Conservation (phyloP, 2,329 filamentous ascomycete species). For the Pseudogymnoascus sp. region DNA sequence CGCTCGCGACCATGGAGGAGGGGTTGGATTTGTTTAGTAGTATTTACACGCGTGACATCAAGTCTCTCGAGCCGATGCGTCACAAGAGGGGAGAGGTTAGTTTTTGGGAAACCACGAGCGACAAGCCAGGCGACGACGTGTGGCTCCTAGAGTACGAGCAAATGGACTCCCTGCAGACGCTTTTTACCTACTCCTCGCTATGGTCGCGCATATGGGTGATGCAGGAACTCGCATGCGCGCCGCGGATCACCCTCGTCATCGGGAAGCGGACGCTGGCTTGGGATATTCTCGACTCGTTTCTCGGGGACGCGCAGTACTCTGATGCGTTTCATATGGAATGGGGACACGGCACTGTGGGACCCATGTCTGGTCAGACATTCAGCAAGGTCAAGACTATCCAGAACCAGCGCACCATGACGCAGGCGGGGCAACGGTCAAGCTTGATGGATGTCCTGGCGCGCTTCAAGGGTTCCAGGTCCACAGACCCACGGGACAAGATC, state of each 20-base stretch:
- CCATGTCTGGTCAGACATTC: background rate
- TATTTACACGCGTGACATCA: conserved; percentile 2
- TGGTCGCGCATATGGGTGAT: conserved; percentile 19
- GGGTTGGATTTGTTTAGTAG: background rate
- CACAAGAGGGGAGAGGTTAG: background rate
- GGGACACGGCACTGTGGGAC: background rate
- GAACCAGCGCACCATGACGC: background rate
- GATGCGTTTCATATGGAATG: conserved; percentile 12
- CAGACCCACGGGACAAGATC: conserved; percentile 19
- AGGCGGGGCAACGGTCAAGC: conserved; percentile 4
- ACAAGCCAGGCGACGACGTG: background rate
- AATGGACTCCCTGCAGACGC: background rate
- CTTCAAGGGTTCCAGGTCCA: conserved; percentile 15
- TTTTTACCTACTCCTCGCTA: background rate
- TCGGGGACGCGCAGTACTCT: background rate
- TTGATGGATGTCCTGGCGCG: conserved; percentile 20
- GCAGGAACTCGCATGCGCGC: conserved; percentile 17
- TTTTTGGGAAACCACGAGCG: background rate
- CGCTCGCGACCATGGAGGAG: background rate
- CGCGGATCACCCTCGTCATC: conserved; percentile 14
- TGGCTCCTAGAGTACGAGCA: background rate
- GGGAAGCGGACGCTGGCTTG: conserved; percentile 14
- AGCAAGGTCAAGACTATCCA: conserved; percentile 4
- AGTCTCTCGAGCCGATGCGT: background rate
- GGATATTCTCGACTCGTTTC: conserved; percentile 12